Base-by-base conservation (phyloP, 495 filamentous ascomycete genomes). In the Annulohypoxylon maeteangense region DNA sequence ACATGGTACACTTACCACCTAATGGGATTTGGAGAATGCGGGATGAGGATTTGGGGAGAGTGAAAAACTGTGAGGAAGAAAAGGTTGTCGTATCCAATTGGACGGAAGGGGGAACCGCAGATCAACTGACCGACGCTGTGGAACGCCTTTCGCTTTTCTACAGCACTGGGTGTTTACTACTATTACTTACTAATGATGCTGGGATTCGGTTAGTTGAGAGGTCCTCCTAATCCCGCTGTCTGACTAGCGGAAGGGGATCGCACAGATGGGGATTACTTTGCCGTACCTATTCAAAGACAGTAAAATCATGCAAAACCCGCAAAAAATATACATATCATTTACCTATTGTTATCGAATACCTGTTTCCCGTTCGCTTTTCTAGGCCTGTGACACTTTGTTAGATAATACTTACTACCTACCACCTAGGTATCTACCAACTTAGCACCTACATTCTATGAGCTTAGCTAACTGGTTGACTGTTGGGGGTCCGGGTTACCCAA, bases 1-100 rank as follows among this genome's bases (percentile, higher is more conserved):
- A 44, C 40, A 18, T 44, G 20, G 40, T 44, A 44, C 40, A 20
- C 40, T 7, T 44, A 44, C 40, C 40, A 18, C n/a, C n/a, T 18
- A 31, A 22, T 5, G 4, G 48, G 23, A 22, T 18, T 23, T 42
- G 29, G 32, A 10, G 22, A 50, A 66, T 63, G 62, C 48, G 50
- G 63, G 68, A 66, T 61, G 56, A 22, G 31, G 27, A 34, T 18
- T 18, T 48, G 23, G 55, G 25, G 45, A 36, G 18, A 42, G 31
- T 38, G 10, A 36, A n/a, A n/a, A n/a, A 40, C 36, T 14, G 32
- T 38, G 27, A 44, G 40, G 12, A 40, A 44, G 40, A 2, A 40
- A 40, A 40, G 4, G 14, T 44, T 44, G n/a, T 4, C 25, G 50
- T 32, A 45, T 62, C 68, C 50, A 71, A 71, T 71, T 66, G 68